A percentile compares a stretch with the other conserved stretches of the same genome.
Evolutionary conservation across 805 yeast genomes (phyloP).

Genomic region (Teunomyces cretensis): DNA sequence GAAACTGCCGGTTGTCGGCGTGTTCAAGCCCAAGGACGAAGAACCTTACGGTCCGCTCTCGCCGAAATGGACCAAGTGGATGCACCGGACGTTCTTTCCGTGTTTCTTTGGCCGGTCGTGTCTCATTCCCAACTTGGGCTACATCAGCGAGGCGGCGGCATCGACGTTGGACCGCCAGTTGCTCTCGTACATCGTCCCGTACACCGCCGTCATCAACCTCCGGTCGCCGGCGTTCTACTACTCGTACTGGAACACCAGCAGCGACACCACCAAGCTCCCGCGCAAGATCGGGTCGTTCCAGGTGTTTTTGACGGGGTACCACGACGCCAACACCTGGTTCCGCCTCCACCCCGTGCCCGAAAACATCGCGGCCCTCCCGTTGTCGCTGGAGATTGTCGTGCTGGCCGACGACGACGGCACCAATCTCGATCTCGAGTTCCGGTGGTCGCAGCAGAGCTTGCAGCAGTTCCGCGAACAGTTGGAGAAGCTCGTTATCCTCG

Average conservation of each 20-base stretch:
- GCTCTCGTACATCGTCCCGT: constrained; percentile 61
- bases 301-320: constrained; percentile 56
- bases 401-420: neutral
- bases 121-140: constrained; percentile 69
- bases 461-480: constrained; percentile 57
- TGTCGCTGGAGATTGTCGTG: constrained; percentile 4
- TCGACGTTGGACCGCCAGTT: constrained; percentile 62
- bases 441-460: constrained; percentile 53
- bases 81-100: constrained; percentile 71
- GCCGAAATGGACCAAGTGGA: constrained; percentile 81
- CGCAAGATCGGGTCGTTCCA: constrained; percentile 68
- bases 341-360: constrained; percentile 54
- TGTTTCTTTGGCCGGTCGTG: constrained; percentile 76
- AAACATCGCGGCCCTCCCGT: constrained; percentile 17
- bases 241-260: constrained; percentile 45
- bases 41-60: constrained; percentile 78
- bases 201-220: constrained; percentile 56
- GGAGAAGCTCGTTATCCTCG: constrained; percentile 68
- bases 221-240: constrained; percentile 53
- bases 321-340: constrained; percentile 62
- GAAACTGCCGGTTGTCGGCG: constrained; percentile 40
- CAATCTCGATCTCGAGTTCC: constrained; percentile 27
- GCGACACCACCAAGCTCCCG: constrained; percentile 28
- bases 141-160: constrained; percentile 72
- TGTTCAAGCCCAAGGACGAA: constrained; percentile 78